Conservation (phyloP, 2,329 filamentous ascomycete genomes). For the Exophiala dermatitidis region DNA sequence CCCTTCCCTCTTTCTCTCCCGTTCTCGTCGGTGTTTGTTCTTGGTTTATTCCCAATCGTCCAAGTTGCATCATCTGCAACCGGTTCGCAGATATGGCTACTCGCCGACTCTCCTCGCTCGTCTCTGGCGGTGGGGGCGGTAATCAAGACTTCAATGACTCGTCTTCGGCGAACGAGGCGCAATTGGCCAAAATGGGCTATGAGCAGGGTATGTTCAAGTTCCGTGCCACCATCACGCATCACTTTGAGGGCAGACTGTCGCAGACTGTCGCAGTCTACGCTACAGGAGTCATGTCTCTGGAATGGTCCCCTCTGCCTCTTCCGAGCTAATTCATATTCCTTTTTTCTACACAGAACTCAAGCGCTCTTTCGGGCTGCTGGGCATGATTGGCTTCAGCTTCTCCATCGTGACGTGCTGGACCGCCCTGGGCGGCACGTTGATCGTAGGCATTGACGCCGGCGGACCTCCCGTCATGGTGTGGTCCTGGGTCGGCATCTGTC, state of each 20-base stretch:
- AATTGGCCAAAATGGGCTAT: slow-evolving; percentile 35
- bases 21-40: too few relatives aligned
- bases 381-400: slow-evolving; percentile 55
- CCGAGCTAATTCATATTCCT: not conserved
- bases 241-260: not conserved
- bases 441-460: slow-evolving; percentile 49
- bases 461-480: slow-evolving; percentile 55
- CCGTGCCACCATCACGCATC: not conserved
- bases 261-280: too few relatives aligned
- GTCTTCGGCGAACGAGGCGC: slow-evolving; percentile 30
- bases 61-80: not conserved
- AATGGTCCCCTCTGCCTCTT: not conserved
- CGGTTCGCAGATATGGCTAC: slow-evolving; percentile 2
- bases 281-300: too few relatives aligned
- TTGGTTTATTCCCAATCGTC: not conserved
- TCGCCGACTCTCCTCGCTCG: slow-evolving; percentile 15
- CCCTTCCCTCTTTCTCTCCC: too few relatives aligned
- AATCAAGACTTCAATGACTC: slow-evolving; percentile 12
- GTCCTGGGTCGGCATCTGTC: slow-evolving; percentile 49
- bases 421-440: slow-evolving; percentile 50
- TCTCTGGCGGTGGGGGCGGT: slow-evolving; percentile 8
- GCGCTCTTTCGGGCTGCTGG: slow-evolving; percentile 48
- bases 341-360: slow-evolving; percentile 44
- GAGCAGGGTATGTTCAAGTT: slow-evolving; percentile 31
- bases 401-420: slow-evolving; percentile 54